Percentiles rank a stretch among this genome's conserved stretches.
These are phyloP conservation scores for Marasmius oreades DNA, from an alignment of 1,284 basidiomycete species.

Conservation along the genomic window DNA sequence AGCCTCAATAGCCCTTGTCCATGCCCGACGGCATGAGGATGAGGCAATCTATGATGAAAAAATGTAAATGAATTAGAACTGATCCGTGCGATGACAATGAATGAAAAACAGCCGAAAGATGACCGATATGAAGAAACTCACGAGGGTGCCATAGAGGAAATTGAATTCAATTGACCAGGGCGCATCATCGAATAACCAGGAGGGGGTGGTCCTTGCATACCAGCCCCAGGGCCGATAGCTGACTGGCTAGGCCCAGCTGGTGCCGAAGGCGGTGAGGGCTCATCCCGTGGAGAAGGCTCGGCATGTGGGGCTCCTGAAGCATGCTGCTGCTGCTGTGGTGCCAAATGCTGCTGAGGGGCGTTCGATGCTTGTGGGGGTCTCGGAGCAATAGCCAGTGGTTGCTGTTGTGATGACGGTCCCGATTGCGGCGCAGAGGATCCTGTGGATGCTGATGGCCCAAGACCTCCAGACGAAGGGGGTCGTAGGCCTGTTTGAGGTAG, in stretches of 20 bases:
- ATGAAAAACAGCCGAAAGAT: neutral
- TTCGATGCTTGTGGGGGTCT: neutral
- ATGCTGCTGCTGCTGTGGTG: slow-evolving; percentile 8
- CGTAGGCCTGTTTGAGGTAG: slow-evolving; percentile 2
- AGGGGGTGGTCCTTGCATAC: neutral
- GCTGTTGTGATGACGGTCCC: slow-evolving; percentile 6
- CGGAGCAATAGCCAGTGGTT: neutral
- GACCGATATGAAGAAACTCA: neutral
- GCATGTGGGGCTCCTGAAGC: slow-evolving; percentile 1
- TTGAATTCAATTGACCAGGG: neutral
- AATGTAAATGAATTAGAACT: slow-evolving; percentile 14
- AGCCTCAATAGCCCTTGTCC: slow-evolving; percentile 61
- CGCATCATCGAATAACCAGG: neutral
- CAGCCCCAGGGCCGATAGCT: neutral
- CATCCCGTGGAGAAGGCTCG: neutral
- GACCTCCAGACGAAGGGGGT: slow-evolving; percentile 3
- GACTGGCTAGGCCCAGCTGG: neutral
- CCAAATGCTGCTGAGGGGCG: neutral
- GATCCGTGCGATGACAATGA: neutral
- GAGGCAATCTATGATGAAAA: slow-evolving; percentile 15
- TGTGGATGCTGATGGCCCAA: neutral
- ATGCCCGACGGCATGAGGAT: slow-evolving; percentile 33
- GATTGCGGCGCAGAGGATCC: neutral
- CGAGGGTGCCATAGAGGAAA: neutral
- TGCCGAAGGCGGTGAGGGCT: neutral